Conservation (phyloP, 1,284 basidiomycete genomes). For the Trametes pubescens region DNA sequence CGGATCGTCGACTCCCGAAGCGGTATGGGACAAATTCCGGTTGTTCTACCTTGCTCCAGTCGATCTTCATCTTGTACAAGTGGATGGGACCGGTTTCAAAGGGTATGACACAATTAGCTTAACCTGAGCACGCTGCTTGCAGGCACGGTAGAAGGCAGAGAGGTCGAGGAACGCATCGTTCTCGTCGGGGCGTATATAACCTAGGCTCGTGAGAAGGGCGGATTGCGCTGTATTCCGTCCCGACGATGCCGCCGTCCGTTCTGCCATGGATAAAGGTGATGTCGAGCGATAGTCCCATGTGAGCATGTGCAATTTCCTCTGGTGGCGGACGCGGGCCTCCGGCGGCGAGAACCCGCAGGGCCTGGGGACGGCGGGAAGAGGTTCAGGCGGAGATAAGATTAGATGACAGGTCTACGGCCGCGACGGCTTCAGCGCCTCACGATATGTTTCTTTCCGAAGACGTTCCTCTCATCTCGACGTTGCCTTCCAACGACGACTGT, state of each 20-base stretch:
- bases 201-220: slow-evolving; percentile 24
- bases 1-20: slow-evolving; percentile 76
- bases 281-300: slow-evolving; percentile 18
- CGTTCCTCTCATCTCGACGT: background rate
- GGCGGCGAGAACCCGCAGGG: slow-evolving; percentile 5
- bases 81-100: background rate
- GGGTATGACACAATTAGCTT: no score
- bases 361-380: background rate
- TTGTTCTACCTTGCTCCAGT: slow-evolving; percentile 74
- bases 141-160: background rate
- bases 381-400: slow-evolving; percentile 6
- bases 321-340: slow-evolving; percentile 14
- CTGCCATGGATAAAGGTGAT: slow-evolving; percentile 18
- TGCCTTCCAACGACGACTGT: background rate
- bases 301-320: slow-evolving; percentile 12
- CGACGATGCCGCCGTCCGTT: slow-evolving; percentile 4
- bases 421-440: background rate
- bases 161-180: background rate
- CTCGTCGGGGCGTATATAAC: slow-evolving; percentile 9
- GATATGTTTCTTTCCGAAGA: background rate
- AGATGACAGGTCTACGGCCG: background rate
- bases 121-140: background rate
- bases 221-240: slow-evolving; percentile 3
- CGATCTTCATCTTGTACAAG: slow-evolving; percentile 50
- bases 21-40: slow-evolving; percentile 66